Percentiles rank a stretch among this genome's conserved stretches.
phyloP scores from a whole-genome alignment of 345 rosid species.

The Combretum micranthum region DNA sequence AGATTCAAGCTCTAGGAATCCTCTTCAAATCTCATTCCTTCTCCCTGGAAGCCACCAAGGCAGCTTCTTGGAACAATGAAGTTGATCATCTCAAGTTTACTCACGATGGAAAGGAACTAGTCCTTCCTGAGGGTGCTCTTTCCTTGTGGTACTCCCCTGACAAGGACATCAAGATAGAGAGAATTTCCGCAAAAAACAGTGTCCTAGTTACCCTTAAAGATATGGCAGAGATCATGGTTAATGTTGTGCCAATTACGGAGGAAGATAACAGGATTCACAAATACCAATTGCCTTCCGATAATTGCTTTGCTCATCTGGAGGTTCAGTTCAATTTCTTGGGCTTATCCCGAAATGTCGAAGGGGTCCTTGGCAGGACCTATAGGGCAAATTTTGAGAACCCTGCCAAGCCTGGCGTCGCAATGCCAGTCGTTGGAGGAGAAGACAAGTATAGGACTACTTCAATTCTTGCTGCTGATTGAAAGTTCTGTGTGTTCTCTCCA shows the following conservation, averaged over 20 bases:
- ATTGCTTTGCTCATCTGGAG: conserved; percentile 18
- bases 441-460: conserved; percentile 12
- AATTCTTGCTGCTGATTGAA: conserved; percentile 12
- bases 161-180: conserved; percentile 5
- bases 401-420: conserved; percentile 12
- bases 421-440: conserved; percentile 18
- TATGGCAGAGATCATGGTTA: conserved; percentile 10
- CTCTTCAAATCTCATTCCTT: conserved; percentile 8
- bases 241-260: conserved; percentile 9
- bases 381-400: conserved; percentile 9
- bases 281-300: conserved; percentile 8
- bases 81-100: conserved; percentile 11
- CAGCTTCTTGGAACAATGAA: conserved; percentile 7
- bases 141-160: conserved; percentile 8
- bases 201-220: conserved; percentile 2
- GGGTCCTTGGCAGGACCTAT: conserved; percentile 13
- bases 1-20: conserved; percentile 18
- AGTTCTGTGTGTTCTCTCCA: conserved; percentile 7
- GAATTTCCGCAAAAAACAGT: conserved; percentile 7
- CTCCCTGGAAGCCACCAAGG: conserved; percentile 12
- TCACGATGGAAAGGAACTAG: conserved; percentile 2
- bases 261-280: conserved; percentile 15
- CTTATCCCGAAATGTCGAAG: conserved; percentile 10
- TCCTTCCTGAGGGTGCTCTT: conserved; percentile 5
- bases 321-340: conserved; percentile 13